Base-by-base conservation (phyloP, 164 flowering plant species). In the Akebia trifoliata region DNA sequence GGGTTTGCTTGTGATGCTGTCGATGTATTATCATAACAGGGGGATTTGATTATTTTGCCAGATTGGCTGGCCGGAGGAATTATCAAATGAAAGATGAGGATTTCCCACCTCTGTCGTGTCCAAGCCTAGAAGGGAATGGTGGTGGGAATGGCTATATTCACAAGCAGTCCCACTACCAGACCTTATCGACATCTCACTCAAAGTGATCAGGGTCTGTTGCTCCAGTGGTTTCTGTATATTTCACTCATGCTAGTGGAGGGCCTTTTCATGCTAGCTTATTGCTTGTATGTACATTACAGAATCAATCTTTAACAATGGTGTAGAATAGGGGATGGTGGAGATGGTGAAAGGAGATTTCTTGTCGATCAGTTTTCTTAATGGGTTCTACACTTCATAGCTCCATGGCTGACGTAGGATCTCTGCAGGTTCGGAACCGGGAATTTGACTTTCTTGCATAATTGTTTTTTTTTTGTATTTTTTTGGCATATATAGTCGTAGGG, bases 11-110 rank as follows among this genome's bases (percentile, higher is more conserved):
- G 55, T 76, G 65, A 67, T 74, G 74, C 50, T 71, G 42, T 80
- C 32, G 20, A 57, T 67, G 46, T 69, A 50, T 67, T 43, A 61
- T 82, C 68, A 68, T 74, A 68, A 73, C 83, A 86, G 87, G 90
- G 69, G 79, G 63, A 22, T 71, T 76, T 81, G 78, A 79, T 78
- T 72, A 76, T 70, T 65, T 75, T 71, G 69, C 72, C 70, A 74
- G 79, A 71, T 77, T 67, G 31, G 62, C 65, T 60, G 76, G 64
- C 55, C 59, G 59, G 72, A 68, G 48, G 72, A 74, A 69, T 49
- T 72, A 75, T 65, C 67, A 63, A 56, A 61, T 65, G 65, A 70
- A 72, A 66, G 71, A 69, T 36, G 74, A 71, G 58, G 81, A 70
- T 72, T 72, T 78, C 54, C 74, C 72, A 15, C 79, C 78, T 53